Conservation (phyloP, 495 filamentous ascomycete genomes). For the Thermochaetoides thermophila region DNA sequence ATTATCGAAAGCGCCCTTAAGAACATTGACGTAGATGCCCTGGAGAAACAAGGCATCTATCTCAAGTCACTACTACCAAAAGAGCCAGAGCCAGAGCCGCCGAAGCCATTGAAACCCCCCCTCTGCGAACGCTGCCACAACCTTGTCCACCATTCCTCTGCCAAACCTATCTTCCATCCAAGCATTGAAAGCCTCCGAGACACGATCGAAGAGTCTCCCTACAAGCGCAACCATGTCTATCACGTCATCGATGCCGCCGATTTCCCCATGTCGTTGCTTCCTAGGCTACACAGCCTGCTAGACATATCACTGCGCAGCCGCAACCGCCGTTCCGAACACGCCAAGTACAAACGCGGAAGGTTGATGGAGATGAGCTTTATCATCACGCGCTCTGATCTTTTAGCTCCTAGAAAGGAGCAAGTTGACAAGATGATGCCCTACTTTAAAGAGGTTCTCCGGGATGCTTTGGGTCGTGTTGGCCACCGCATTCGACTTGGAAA, state of each 20-base stretch:
- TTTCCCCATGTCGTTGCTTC: slow-evolving; percentile 82
- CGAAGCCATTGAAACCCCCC: slow-evolving; percentile 17
- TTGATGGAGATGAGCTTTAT: slow-evolving; percentile 69
- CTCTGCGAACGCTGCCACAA: slow-evolving; percentile 80
- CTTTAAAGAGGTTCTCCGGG: slow-evolving; percentile 54
- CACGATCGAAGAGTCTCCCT: slow-evolving; percentile 72
- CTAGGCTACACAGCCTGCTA: slow-evolving; percentile 39
- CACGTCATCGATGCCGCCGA: slow-evolving; percentile 97
- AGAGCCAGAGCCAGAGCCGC: slow-evolving; percentile 1
- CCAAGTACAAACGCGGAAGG: slow-evolving; percentile 45
- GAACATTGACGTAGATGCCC: slow-evolving; percentile 23
- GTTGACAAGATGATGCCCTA: slow-evolving; percentile 76
- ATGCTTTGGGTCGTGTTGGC: slow-evolving; percentile 46
- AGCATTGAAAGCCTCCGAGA: slow-evolving; percentile 59
- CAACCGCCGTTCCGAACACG: slow-evolving; percentile 55
- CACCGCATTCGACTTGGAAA: slow-evolving; percentile 62
- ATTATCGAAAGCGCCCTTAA: slow-evolving; percentile 26
- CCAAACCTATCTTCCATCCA: slow-evolving; percentile 58
- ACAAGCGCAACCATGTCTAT: slow-evolving; percentile 84
- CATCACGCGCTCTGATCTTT: slow-evolving; percentile 74
- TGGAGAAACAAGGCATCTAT: slow-evolving; percentile 30
- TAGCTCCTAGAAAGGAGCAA: slow-evolving; percentile 65
- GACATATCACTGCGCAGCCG: slow-evolving; percentile 49
- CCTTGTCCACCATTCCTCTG: slow-evolving; percentile 57
- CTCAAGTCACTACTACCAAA: slow-evolving; percentile 15